Conservation (phyloP, 306 rosid species). For the Prunus mume region DNA sequence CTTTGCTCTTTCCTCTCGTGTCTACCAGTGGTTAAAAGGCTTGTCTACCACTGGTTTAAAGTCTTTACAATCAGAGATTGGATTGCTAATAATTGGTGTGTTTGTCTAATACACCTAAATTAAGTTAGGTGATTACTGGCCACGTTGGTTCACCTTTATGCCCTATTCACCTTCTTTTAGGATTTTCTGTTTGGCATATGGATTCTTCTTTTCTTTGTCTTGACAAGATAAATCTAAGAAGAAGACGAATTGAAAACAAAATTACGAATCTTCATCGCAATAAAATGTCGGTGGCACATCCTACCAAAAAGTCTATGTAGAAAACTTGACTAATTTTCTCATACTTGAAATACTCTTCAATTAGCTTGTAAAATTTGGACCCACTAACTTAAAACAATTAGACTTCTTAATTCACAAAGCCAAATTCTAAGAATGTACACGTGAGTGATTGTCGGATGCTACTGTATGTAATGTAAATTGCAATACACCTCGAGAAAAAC, state of each 20-base stretch:
- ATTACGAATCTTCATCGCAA: slow-evolving; percentile 5
- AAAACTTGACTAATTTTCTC: neutral
- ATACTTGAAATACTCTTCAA: neutral
- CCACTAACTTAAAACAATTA: neutral
- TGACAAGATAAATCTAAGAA: neutral
- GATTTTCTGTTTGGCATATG: neutral
- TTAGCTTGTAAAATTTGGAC: neutral
- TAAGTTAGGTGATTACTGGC: slow-evolving; percentile 13
- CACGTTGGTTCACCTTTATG: neutral
- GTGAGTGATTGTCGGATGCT: neutral
- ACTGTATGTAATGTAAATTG: no score
- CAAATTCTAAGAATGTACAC: neutral
- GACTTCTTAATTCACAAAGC: no score
- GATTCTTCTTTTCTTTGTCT: neutral
- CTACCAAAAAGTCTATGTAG: neutral
- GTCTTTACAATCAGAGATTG: slow-evolving; percentile 17
- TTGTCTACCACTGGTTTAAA: slow-evolving; percentile 1
- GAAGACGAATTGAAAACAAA: neutral
- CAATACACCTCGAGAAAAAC: neutral
- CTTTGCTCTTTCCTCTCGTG: slow-evolving; percentile 9
- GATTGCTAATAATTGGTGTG: slow-evolving; percentile 17
- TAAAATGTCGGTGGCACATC: slow-evolving; percentile 28
- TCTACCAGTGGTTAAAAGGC: slow-evolving; percentile 2
- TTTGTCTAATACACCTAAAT: slow-evolving; percentile 16
- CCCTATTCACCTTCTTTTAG: neutral